Conservation (phyloP, 306 rosid genomes). For the Notholithocarpus densiflorus region DNA sequence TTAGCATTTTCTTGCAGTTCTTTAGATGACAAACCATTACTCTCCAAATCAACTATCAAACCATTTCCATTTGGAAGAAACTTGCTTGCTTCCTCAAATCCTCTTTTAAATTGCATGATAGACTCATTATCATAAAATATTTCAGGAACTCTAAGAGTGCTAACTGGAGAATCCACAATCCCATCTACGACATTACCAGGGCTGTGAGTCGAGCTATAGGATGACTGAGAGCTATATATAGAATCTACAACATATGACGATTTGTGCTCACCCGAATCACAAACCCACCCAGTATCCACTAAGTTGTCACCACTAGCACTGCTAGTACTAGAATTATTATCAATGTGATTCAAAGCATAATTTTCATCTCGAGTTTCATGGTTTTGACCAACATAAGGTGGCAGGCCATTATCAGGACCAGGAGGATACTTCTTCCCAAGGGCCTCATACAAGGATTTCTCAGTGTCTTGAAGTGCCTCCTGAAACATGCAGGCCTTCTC, state of each 20-base stretch:
- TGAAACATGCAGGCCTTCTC: constrained; percentile 38
- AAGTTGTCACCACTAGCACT: constrained; percentile 5
- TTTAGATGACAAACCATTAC: constrained; percentile 9
- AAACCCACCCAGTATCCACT: constrained; percentile 2
- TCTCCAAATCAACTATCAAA: constrained; percentile 13
- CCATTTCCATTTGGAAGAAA: constrained; percentile 31
- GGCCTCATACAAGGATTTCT: constrained; percentile 30
- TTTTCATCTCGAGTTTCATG: constrained; percentile 14
- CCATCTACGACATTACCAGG: constrained; percentile 21
- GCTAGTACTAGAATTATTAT: not conserved
- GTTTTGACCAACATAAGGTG: constrained; percentile 13
- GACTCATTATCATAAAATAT: constrained; percentile 22
- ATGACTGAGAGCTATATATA: constrained; percentile 23
- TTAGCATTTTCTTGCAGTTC: constrained; percentile 18
- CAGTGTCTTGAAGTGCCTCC: constrained; percentile 35
- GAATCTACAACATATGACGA: no score
- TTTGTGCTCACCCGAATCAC: constrained; percentile 8
- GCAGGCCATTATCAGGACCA: not conserved
- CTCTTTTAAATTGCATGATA: constrained; percentile 30
- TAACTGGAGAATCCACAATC: constrained; percentile 28
- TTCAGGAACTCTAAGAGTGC: constrained; percentile 27
- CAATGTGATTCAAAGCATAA: not conserved
- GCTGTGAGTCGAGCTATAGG: constrained; percentile 16
- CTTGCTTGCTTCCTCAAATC: constrained; percentile 36
- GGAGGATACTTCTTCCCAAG: constrained; percentile 13